A percentile compares a stretch with the other conserved stretches of the same genome.
Evolutionary conservation across 2,329 filamentous ascomycete genomes (phyloP).

Genomic region (Ceratocystis papillata): DNA sequence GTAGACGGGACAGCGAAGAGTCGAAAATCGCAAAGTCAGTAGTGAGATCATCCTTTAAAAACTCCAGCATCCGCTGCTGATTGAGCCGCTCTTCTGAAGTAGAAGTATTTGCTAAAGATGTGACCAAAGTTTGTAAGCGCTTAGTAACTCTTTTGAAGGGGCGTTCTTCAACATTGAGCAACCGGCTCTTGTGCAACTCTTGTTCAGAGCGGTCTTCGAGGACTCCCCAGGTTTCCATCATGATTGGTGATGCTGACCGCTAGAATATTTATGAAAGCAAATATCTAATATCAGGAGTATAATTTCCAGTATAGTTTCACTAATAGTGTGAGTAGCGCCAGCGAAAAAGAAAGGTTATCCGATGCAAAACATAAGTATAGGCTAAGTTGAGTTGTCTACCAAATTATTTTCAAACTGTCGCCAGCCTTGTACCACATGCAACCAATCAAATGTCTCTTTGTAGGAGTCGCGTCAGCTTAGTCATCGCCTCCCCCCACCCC

Average conservation of each 20-base stretch:
- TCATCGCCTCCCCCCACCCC: not conserved
- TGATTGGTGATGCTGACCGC: constrained; percentile 8
- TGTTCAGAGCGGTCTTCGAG: constrained; percentile 68
- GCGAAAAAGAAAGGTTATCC: not conserved
- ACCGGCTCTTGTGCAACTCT: constrained; percentile 74
- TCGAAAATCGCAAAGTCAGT: constrained; percentile 86
- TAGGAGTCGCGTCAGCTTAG: not conserved
- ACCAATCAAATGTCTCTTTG: not conserved
- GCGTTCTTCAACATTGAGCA: constrained; percentile 83
- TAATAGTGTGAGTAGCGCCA: not conserved
- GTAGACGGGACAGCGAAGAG: constrained; percentile 73
- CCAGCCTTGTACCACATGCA: constrained; percentile 8
- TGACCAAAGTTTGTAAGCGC: constrained; percentile 50
- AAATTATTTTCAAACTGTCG: not conserved
- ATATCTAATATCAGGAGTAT: too few species aligned
- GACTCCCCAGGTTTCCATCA: constrained; percentile 49
- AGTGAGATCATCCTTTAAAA: constrained; percentile 70
- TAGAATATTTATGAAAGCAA: not conserved
- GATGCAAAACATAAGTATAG: not conserved
- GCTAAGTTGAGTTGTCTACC: not conserved
- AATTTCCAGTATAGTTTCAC: too few species aligned
- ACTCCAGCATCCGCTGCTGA: constrained; percentile 42
- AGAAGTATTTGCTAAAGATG: constrained; percentile 48
- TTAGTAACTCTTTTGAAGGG: constrained; percentile 84
- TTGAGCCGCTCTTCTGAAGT: constrained; percentile 39